Conservation (phyloP, 352 stramenopile species). For the Albugo candida region DNA sequence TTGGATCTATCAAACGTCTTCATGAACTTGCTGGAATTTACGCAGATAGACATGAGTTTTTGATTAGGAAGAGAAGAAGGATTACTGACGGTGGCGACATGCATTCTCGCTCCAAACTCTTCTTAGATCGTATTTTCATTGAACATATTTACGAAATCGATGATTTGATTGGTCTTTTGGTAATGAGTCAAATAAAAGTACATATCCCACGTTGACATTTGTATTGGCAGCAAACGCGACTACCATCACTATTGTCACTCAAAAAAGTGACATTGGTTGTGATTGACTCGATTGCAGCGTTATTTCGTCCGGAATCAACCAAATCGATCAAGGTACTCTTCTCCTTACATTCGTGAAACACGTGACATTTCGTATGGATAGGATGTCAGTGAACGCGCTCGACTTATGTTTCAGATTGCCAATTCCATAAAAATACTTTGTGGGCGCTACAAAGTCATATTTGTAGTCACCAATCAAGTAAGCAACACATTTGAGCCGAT, state of each 20-base stretch:
- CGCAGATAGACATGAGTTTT: conserved; percentile 16
- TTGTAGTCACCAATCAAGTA: conserved; percentile 66
- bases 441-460: conserved; percentile 53
- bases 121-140: conserved; percentile 61
- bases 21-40: conserved; percentile 41
- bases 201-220: neutral
- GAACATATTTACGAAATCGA: conserved; percentile 55
- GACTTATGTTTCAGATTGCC: conserved; percentile 61
- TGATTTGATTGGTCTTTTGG: conserved; percentile 40
- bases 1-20: conserved; percentile 47
- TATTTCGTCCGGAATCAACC: conserved; percentile 54
- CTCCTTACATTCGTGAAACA: neutral
- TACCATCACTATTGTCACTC: conserved; percentile 41
- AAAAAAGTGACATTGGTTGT: conserved; percentile 65
- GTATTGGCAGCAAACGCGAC: conserved; percentile 26
- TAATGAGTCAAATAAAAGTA: conserved; percentile 4
- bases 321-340: conserved; percentile 32
- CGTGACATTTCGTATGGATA: conserved; percentile 4
- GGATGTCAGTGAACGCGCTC: conserved; percentile 45
- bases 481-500: conserved; percentile 22
- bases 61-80: conserved; percentile 27
- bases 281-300: conserved; percentile 56
- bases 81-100: conserved; percentile 4
- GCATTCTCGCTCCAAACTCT: conserved; percentile 2
- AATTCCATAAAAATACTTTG: conserved; percentile 74